These are phyloP conservation scores for Candida koratica DNA, from an alignment of 805 yeast species.

Conservation along the genomic window DNA sequence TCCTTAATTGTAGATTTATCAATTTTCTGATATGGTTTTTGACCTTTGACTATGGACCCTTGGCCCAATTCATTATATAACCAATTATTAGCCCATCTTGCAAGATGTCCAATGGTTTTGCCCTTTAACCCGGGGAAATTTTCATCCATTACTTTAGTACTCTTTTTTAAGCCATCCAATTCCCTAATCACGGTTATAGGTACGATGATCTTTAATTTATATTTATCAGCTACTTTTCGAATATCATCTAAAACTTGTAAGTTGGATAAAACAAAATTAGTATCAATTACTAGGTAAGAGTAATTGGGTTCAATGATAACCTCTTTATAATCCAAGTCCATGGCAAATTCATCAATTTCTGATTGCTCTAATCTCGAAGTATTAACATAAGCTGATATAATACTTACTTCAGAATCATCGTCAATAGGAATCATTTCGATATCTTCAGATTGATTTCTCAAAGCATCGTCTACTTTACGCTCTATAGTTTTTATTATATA, in stretches of 20 bases:
- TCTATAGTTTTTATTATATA: conserved; percentile 25
- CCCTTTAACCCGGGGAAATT: conserved; percentile 16
- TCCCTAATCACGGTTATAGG: conserved; percentile 73
- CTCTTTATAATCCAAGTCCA: conserved; percentile 20
- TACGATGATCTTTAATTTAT: conserved; percentile 52
- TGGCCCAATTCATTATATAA: conserved; percentile 57
- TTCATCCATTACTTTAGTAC: conserved; percentile 19
- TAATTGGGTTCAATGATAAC: conserved; percentile 19
- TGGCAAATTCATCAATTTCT: background rate
- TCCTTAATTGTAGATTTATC: conserved; percentile 53
- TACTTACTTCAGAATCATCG: conserved; percentile 39
- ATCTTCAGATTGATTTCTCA: conserved; percentile 27
- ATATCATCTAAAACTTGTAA: conserved; percentile 55
- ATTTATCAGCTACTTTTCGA: conserved; percentile 33
- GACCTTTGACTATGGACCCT: conserved; percentile 52
- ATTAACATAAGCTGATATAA: conserved; percentile 37
- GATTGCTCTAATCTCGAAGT: conserved; percentile 15
- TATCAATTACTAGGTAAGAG: conserved; percentile 65
- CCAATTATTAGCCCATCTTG: conserved; percentile 79
- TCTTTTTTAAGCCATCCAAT: conserved; percentile 74
- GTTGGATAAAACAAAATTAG: conserved; percentile 77
- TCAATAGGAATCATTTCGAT: conserved; percentile 48
- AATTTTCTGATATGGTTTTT: conserved; percentile 51
- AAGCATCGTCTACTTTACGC: conserved; percentile 22
- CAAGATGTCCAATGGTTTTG: conserved; percentile 49